These are phyloP conservation scores for Neophaeococcomyces mojaviensis DNA, from an alignment of 2,329 filamentous ascomycete genomes.

Conservation along the genomic window DNA sequence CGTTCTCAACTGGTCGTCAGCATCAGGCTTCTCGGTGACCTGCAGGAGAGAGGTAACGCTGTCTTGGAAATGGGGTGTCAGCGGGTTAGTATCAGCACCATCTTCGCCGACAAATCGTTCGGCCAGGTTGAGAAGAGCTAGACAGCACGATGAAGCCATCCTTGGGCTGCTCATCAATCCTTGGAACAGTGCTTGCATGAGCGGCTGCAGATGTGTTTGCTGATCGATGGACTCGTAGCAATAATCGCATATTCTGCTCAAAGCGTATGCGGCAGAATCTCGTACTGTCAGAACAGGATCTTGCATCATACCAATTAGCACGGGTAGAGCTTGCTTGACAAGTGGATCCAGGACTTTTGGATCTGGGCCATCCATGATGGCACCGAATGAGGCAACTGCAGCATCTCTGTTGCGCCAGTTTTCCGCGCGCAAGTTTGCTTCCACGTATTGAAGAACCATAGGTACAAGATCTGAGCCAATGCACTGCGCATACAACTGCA, in stretches of 20 bases:
- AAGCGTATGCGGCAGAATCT: conserved; percentile 90
- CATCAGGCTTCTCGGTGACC: conserved; percentile 63
- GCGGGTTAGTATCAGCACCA: conserved; percentile 66
- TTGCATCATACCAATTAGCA: conserved; percentile 87
- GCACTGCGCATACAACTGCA: conserved; percentile 90
- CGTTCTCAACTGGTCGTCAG: conserved; percentile 66
- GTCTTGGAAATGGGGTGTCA: conserved; percentile 88
- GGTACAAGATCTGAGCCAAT: conserved; percentile 77
- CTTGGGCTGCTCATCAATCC: conserved; percentile 85
- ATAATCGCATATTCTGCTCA: conserved; percentile 91
- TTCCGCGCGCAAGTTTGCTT: conserved; percentile 78
- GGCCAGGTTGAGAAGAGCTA: conserved; percentile 96
- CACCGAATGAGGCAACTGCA: conserved; percentile 92
- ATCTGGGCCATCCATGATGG: conserved; percentile 97
- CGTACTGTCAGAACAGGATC: conserved; percentile 83
- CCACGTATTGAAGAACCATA: conserved; percentile 83
- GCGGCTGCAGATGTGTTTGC: conserved; percentile 67
- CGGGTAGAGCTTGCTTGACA: conserved; percentile 87
- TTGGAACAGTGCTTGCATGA: conserved; percentile 83
- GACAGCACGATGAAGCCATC: conserved; percentile 98
- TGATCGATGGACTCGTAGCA: conserved; percentile 89
- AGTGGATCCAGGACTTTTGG: conserved; percentile 86
- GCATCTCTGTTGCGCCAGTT: conserved; percentile 96
- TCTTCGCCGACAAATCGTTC: conserved; percentile 88
- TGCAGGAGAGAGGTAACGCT: conserved; percentile 78